These are phyloP conservation scores for Starmerella kuoi DNA, from an alignment of 805 yeast genomes.

Conservation along the genomic window DNA sequence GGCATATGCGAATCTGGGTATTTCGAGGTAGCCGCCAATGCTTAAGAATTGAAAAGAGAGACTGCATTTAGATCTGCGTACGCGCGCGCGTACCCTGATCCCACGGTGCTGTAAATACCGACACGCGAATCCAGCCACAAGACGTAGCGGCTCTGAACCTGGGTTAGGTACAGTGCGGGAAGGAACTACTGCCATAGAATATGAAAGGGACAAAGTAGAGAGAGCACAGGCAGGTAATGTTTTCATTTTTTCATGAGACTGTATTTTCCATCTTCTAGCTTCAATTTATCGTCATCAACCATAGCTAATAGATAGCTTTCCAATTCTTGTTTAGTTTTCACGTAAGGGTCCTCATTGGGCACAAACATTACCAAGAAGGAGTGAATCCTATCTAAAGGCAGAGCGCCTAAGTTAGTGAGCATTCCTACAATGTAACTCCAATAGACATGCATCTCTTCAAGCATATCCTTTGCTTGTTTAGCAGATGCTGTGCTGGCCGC, in stretches of 20 bases:
- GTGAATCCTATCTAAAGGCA: slow-evolving; percentile 40
- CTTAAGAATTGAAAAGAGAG: too few species aligned
- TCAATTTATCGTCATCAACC: slow-evolving; percentile 36
- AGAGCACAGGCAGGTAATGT: too few species aligned
- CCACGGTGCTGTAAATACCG: too few species aligned
- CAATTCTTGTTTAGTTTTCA: slow-evolving; percentile 33
- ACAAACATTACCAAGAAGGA: slow-evolving; percentile 44
- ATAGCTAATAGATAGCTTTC: slow-evolving; percentile 33
- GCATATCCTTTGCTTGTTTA: slow-evolving; percentile 4
- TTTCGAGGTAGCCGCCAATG: too few species aligned
- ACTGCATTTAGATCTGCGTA: too few species aligned
- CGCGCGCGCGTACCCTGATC: too few species aligned
- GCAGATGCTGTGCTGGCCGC: neutral
- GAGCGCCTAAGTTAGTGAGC: slow-evolving; percentile 43
- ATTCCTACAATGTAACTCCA: slow-evolving; percentile 45
- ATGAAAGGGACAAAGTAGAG: too few species aligned
- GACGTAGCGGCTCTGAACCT: too few species aligned
- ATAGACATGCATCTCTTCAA: slow-evolving; percentile 30
- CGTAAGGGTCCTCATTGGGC: slow-evolving; percentile 39
- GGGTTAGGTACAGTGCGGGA: too few species aligned
- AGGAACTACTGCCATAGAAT: too few species aligned
- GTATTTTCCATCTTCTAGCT: slow-evolving; percentile 29
- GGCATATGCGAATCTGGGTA: neutral
- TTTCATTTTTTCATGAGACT: slow-evolving; percentile 21
- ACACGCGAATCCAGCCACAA: too few species aligned